Evolutionary conservation across 2,329 filamentous ascomycete species (phyloP).

Genomic region (Monilinia vaccinii-corymbosi): DNA sequence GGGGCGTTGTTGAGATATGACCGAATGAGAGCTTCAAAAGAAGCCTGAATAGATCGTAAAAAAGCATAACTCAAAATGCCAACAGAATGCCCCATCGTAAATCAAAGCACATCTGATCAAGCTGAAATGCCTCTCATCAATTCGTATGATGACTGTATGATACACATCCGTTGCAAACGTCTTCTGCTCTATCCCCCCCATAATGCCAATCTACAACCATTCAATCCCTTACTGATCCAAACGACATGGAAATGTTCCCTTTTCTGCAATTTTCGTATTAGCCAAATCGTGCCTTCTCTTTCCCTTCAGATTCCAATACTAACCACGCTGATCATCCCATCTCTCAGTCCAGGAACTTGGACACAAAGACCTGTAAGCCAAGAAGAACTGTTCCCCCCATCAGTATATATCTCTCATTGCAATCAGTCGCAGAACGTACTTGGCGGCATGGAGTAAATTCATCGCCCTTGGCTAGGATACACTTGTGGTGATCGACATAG

Average conservation of each 20-base stretch:
- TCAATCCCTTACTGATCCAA: constrained; percentile 40
- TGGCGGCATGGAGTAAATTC: constrained; percentile 95
- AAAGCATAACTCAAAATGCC: background rate
- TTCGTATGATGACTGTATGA: constrained; percentile 26
- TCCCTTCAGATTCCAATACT: constrained; percentile 30
- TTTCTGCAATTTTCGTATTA: constrained; percentile 38
- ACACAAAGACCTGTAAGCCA: constrained; percentile 95
- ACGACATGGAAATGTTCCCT: constrained; percentile 58
- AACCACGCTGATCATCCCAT: constrained; percentile 97
- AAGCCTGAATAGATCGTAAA: constrained; percentile 1
- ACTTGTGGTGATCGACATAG: constrained; percentile 99
- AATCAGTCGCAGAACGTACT: constrained; percentile 44
- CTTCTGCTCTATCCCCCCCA: constrained; percentile 14
- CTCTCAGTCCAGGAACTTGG: constrained; percentile 86
- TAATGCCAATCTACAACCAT: background rate
- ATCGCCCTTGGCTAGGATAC: constrained; percentile 95
- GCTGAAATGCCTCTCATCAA: constrained; percentile 18
- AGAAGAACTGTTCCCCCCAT: constrained; percentile 65
- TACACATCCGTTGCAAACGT: constrained; percentile 23
- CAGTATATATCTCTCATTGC: constrained; percentile 37
- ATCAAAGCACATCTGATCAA: constrained; percentile 6
- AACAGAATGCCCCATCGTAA: background rate
- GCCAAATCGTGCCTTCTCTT: constrained; percentile 5
- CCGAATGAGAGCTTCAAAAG: constrained; percentile 22
- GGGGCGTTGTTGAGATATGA: constrained; percentile 36